These are phyloP conservation scores for Iris pallida DNA, from an alignment of 116 monocot genomes.

Conservation along the genomic window DNA sequence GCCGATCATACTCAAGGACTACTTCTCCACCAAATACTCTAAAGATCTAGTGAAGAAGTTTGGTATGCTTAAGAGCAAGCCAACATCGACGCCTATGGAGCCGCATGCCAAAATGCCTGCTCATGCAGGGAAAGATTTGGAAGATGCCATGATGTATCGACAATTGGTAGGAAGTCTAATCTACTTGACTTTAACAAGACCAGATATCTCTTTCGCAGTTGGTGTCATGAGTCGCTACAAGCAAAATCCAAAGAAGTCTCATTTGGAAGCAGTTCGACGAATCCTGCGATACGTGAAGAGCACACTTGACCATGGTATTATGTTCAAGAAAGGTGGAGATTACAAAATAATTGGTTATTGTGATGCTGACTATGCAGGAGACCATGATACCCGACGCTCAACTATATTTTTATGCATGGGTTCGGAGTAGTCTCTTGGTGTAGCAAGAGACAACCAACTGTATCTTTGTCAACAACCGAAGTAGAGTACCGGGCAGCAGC, in stretches of 20 bases:
- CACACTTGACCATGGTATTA: conserved; percentile 6
- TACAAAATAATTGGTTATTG: conserved; percentile 10
- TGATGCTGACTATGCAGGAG: conserved; percentile 21
- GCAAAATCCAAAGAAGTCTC: conserved; percentile 15
- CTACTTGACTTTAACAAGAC: conserved; percentile 1
- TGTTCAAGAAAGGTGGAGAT: conserved; percentile 11
- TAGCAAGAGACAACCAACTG: conserved; percentile 10
- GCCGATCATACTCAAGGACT: neutral
- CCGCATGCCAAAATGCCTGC: conserved; percentile 7
- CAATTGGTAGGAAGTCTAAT: conserved; percentile 14
- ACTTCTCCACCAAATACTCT: conserved; percentile 6
- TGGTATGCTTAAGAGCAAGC: conserved; percentile 9
- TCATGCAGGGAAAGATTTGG: conserved; percentile 8
- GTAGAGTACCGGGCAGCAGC: conserved; percentile 12
- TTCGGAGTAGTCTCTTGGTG: conserved; percentile 15
- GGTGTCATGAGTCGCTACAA: conserved; percentile 9
- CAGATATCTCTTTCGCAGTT: conserved; percentile 6
- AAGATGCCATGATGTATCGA: conserved; percentile 15
- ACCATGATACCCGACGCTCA: conserved; percentile 8
- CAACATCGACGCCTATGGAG: conserved; percentile 3
- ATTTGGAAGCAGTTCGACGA: conserved; percentile 12
- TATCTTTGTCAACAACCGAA: conserved; percentile 1
- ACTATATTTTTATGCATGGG: conserved; percentile 16
- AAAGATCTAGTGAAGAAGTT: conserved; percentile 2
- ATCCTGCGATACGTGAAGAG: conserved; percentile 11